A percentile compares a stretch with the other conserved stretches of the same genome.
Evolutionary conservation across 2,329 filamentous ascomycete genomes (phyloP).

Genomic region (Thelonectria olida): DNA sequence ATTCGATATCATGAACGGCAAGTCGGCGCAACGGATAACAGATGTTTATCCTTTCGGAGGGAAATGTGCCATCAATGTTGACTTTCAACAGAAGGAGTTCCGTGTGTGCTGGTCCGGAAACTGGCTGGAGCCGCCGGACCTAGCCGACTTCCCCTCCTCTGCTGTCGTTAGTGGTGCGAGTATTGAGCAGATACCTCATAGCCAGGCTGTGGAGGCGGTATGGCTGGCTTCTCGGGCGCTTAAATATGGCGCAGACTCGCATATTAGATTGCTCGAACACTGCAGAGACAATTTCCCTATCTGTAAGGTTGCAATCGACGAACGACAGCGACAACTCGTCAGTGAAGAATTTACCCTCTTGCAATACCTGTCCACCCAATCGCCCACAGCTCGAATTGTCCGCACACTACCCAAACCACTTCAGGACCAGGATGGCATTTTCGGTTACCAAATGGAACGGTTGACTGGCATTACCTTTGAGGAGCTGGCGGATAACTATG

Average conservation of each 20-base stretch:
- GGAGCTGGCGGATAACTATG: neutral
- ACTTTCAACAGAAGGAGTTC: neutral
- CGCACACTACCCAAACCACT: neutral
- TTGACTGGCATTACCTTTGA: neutral
- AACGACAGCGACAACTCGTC: neutral
- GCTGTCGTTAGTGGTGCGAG: neutral
- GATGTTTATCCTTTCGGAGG: slow-evolving; percentile 27
- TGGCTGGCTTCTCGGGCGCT: slow-evolving; percentile 2
- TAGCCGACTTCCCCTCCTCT: neutral
- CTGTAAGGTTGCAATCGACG: slow-evolving; percentile 11
- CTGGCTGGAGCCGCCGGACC: slow-evolving; percentile 1
- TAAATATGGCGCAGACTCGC: slow-evolving; percentile 1
- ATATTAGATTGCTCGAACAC: neutral
- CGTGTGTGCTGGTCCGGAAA: slow-evolving; percentile 9
- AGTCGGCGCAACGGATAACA: slow-evolving; percentile 42
- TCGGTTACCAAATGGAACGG: slow-evolving; percentile 11
- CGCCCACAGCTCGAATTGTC: neutral
- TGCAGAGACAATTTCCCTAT: slow-evolving; percentile 11
- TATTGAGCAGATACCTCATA: neutral
- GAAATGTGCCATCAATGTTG: slow-evolving; percentile 28
- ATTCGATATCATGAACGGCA: slow-evolving; percentile 29
- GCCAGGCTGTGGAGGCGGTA: neutral
- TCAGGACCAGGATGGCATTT: slow-evolving; percentile 5
- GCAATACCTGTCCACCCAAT: neutral
- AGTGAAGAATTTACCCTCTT: neutral